Percentiles rank a stretch among this genome's conserved stretches.
Conservation (phyloP, 1,139 yeast species). For the Saccharomyces hybrid region DNA sequence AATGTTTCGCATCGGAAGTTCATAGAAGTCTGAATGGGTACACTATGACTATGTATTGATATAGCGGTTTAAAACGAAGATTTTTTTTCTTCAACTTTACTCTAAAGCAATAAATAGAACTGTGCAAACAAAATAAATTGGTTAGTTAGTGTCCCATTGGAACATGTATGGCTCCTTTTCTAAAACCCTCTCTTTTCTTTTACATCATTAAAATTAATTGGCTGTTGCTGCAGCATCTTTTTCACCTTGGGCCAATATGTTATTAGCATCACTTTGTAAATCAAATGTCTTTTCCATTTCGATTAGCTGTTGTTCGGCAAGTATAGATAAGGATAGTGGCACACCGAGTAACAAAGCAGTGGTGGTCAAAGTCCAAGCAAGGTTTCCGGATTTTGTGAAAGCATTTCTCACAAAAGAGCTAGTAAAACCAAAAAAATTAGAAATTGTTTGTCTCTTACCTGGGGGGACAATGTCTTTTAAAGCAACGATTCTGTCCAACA, state of each 20-base stretch:
- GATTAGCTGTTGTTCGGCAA: constrained; percentile 86
- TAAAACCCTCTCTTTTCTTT: neutral
- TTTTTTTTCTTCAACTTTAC: neutral
- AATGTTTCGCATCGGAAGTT: neutral
- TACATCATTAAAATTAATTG: neutral
- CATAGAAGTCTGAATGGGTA: neutral
- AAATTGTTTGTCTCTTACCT: constrained; percentile 52
- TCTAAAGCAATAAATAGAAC: neutral
- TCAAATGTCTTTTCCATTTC: constrained; percentile 93
- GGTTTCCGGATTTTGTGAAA: constrained; percentile 56
- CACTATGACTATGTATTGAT: neutral
- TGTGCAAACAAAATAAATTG: neutral
- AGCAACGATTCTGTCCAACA: constrained; percentile 82
- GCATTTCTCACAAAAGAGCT: constrained; percentile 40
- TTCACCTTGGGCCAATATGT: constrained; percentile 72
- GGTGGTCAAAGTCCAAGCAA: constrained; percentile 81
- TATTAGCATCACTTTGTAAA: constrained; percentile 78
- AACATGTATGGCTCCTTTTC: neutral
- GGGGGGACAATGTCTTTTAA: constrained; percentile 90
- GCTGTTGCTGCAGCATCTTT: constrained; percentile 20
- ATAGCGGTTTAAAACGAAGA: neutral
- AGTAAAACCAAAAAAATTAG: constrained; percentile 34
- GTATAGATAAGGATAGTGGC: constrained; percentile 81
- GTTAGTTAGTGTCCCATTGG: neutral
- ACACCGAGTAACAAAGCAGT: constrained; percentile 83